Evolutionary conservation across 78 protist species (phyloP), one percentile per base, ranked within the genome.

Genomic region (Emiliania huxleyi): DNA sequence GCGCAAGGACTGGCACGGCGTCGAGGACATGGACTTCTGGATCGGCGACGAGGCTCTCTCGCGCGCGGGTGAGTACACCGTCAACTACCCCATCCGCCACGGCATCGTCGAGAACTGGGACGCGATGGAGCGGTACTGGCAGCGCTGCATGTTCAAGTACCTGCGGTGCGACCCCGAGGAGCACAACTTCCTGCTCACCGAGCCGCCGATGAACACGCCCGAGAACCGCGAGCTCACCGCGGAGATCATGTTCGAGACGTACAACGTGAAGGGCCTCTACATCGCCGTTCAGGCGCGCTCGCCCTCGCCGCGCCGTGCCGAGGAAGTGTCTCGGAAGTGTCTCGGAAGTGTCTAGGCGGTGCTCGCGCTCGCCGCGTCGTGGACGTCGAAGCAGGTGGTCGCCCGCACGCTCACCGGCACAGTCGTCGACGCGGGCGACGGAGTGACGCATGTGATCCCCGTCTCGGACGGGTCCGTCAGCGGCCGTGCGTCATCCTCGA

Each of bases 211-310:
- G 83, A 99, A 99, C 98, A 93, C 99, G 46, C 99, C 99, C 40
- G 99, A 99, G 96, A 99, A 99, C 96, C 97, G 99, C 48, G 99
- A 99, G 95, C 97, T 96, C 95, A 97, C 98, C 5, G 99, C 99
- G 26, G 99, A 99, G 85, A 96, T 99, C 90, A 98, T 99, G 99
- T 99, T 99, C 77, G 99, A 99, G 91, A 98, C 99, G 6, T 99
- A 98, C 96, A 98, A 98, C 90, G 99, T 99, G 48, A 45, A 44
- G 37, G 98, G 99, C 15, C 95, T 98, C 69, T 98, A 99, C 96
- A 99, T 99, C 95, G 99, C 99, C 29, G 99, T 99, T 29, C 99
- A 99, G 97, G 99, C 95, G 99, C 98, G 42, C 97, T 99, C 40
- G 99, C 99, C 46, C 97, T 99, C 11, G 97, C 98, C 1, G 99